Evolutionary conservation across 768 basidiomycete species (phyloP), one percentile per base, ranked within the genome.

Genomic region (Rhizopogon roseolus): DNA sequence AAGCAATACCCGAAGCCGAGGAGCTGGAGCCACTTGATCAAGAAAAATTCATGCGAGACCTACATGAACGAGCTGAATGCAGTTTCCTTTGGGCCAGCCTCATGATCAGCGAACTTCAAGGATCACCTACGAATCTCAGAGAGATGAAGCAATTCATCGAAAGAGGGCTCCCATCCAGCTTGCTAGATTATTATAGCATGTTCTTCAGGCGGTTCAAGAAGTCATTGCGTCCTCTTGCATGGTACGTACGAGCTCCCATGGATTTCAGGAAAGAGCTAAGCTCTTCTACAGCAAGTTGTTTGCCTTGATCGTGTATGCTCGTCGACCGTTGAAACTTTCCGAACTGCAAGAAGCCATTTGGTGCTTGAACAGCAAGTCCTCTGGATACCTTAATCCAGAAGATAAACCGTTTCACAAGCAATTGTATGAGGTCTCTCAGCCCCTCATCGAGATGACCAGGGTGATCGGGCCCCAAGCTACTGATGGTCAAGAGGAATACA

Each of bases 11-110:
- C 5, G 55, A 55, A 32, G 38, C 38, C 38, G 38, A 39, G n/a
- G 38, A 17, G n/a, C 39, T 57, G 19, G 10, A 16, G 3, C 48
- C 17, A 27, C 36, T 43, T 9, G 56, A 50, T 29, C 32, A 54
- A 50, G 43, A 36, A 16, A 29, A 27, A 27, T 13, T 59, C 17
- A 36, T 49, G 46, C 41, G 50, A 16, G n/a, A 43, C n/a, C 25
- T 63, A 38, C 49, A 50, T 6, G n/a, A 6, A n/a, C 54, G 57
- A 6, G 70, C 62, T 5, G 55, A 67, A 34, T 61, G 60, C n/a
- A 65, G 65, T 41, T 70, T 68, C 50, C 39, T 70, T 28, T 70
- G 64, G 61, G 68, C 67, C 10, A 52, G 50, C 10, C 45, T 65
- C 25, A 67, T 70, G 63, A 50, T 64, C 6, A 28, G 43, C 6